Conservation (phyloP, 116 monocot genomes). For the Zostera marina region DNA sequence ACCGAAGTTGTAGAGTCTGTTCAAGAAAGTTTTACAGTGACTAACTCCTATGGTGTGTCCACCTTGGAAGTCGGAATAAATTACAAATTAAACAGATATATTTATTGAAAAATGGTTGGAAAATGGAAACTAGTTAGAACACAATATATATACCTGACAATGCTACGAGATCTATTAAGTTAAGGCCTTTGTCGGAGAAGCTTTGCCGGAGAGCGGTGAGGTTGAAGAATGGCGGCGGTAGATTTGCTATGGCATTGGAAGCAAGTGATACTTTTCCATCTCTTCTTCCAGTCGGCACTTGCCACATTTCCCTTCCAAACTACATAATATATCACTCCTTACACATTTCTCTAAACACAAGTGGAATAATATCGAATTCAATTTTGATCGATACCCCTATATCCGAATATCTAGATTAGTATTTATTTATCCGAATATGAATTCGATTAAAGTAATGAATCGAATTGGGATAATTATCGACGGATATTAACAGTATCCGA, state of each 20-base stretch:
- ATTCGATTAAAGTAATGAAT: no score
- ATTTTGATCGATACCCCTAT: no score
- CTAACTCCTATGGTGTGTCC: constrained; percentile 64
- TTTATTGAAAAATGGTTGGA: neutral
- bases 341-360: no score
- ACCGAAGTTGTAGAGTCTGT: constrained; percentile 63
- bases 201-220: constrained; percentile 1
- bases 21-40: constrained; percentile 41
- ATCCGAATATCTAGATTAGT: no score
- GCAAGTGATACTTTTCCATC: constrained; percentile 8
- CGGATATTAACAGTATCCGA: no score
- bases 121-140: neutral
- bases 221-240: constrained; percentile 9
- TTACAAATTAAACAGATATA: neutral
- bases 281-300: constrained; percentile 6
- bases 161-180: constrained; percentile 7
- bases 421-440: no score
- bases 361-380: no score
- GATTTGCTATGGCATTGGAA: neutral
- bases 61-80: constrained; percentile 21
- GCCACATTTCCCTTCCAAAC: no score
- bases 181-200: constrained; percentile 5
- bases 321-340: no score
- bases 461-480: constrained; percentile 1
- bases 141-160: neutral